phyloP scores from a whole-genome alignment of 2,329 filamentous ascomycete genomes.

The Colletotrichum sp. region DNA sequence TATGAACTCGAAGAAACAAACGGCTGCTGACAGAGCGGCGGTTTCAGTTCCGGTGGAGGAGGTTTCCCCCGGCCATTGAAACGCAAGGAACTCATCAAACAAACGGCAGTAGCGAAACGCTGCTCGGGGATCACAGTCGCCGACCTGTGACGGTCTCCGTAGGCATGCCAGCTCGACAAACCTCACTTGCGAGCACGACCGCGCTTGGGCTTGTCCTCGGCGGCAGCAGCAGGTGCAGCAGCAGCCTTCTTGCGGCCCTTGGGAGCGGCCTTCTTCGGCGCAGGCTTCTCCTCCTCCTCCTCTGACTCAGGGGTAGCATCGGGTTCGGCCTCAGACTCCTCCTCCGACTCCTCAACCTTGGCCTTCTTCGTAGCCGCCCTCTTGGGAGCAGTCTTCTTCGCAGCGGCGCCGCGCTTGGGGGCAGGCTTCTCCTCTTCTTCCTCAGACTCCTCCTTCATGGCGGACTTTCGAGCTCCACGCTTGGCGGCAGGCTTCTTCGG shows the following conservation, averaged over 20 bases:
- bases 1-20: constrained; percentile 1
- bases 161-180: not conserved
- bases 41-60: not conserved
- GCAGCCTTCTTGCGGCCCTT: constrained; percentile 19
- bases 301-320: constrained; percentile 11
- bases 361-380: not conserved
- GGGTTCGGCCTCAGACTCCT: constrained; percentile 12
- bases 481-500: not conserved
- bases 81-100: not conserved
- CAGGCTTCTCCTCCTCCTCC: not conserved
- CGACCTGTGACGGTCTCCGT: not conserved
- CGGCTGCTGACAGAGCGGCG: not conserved
- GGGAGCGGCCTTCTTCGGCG: not conserved
- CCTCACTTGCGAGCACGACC: constrained; percentile 14
- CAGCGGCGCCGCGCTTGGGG: not conserved
- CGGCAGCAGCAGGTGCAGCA: constrained; percentile 9
- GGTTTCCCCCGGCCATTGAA: not conserved
- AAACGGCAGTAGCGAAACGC: not conserved
- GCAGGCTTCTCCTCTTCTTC: not conserved
- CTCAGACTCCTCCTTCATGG: not conserved
- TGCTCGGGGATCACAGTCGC: not conserved
- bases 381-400: not conserved
- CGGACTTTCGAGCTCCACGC: not conserved
- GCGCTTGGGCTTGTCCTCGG: constrained; percentile 7
- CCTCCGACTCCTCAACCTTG: constrained; percentile 27